Evolutionary conservation across 2,329 filamentous ascomycete genomes (phyloP).

Genomic region (Pseudovirgaria hyperparasitica): DNA sequence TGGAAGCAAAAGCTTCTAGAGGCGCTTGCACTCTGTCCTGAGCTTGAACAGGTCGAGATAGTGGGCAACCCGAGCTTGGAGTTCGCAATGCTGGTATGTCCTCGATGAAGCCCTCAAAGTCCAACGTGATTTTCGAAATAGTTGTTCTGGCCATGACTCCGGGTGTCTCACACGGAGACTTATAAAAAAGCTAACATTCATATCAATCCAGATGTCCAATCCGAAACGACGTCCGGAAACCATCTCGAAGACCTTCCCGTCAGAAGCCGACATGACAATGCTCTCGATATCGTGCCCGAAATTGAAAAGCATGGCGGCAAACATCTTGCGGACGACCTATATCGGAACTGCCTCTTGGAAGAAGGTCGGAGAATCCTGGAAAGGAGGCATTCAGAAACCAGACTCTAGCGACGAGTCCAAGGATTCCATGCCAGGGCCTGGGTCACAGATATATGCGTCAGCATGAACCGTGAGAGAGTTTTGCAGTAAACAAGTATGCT

Average conservation of each 20-base stretch:
- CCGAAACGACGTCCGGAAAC: slow-evolving; percentile 15
- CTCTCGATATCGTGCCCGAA: slow-evolving; percentile 20
- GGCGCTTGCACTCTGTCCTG: slow-evolving; percentile 14
- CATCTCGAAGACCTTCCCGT: slow-evolving; percentile 19
- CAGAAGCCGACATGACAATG: slow-evolving; percentile 19
- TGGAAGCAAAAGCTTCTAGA: slow-evolving; percentile 22
- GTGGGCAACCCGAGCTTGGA: slow-evolving; percentile 24
- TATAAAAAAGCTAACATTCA: slow-evolving; percentile 3
- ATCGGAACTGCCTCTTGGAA: slow-evolving; percentile 22
- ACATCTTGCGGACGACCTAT: slow-evolving; percentile 20
- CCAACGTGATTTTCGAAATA: slow-evolving; percentile 4
- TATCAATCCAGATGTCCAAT: too few species aligned
- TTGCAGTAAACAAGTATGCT: too few species aligned
- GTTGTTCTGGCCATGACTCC: not conserved
- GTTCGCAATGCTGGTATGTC: slow-evolving; percentile 25
- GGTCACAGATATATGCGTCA: too few species aligned
- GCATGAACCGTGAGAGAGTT: too few species aligned
- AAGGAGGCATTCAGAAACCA: slow-evolving; percentile 4
- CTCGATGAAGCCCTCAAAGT: not conserved
- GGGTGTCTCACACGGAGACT: not conserved
- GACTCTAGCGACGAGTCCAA: too few species aligned
- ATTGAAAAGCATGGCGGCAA: slow-evolving; percentile 23
- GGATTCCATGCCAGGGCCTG: too few species aligned
- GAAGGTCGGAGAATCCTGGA: slow-evolving; percentile 11
- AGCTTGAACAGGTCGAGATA: slow-evolving; percentile 27